phyloP scores from a whole-genome alignment of 768 basidiomycete genomes.

The Hygrophoropsis aurantiaca region DNA sequence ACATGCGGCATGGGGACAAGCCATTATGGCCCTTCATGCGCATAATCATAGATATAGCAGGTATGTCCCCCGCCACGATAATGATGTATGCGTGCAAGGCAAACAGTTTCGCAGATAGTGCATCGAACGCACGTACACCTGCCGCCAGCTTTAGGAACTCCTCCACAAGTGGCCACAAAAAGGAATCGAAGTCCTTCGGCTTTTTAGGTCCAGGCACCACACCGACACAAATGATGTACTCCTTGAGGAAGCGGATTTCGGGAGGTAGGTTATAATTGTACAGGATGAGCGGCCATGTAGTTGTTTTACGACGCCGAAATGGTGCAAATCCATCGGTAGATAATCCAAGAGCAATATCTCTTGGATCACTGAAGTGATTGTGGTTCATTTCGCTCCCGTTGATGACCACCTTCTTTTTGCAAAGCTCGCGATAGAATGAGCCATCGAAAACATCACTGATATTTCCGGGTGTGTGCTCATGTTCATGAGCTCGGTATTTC shows the following conservation, averaged over 20 bases:
- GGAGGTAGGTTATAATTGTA: constrained; percentile 44
- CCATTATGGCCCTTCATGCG: constrained; percentile 45
- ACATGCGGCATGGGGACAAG: constrained; percentile 35
- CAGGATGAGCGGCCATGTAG: constrained; percentile 43
- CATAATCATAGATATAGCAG: constrained; percentile 27
- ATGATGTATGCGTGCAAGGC: constrained; percentile 28
- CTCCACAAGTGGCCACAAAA: constrained; percentile 32
- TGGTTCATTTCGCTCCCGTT: constrained; percentile 20
- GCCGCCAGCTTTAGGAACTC: constrained; percentile 33
- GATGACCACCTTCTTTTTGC: constrained; percentile 21
- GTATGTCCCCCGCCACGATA: constrained; percentile 33
- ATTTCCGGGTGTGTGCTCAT: constrained; percentile 15
- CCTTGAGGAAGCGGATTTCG: constrained; percentile 36
- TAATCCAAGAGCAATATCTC: constrained; percentile 43
- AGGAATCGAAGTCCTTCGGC: constrained; percentile 39
- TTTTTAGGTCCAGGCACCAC: constrained; percentile 46
- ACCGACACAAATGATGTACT: constrained; percentile 34
- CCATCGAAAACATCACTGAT: constrained; percentile 38
- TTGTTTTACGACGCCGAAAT: constrained; percentile 30
- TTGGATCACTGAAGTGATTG: constrained; percentile 33
- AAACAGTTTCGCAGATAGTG: constrained; percentile 18
- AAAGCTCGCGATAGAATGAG: constrained; percentile 26
- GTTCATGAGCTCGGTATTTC: constrained; percentile 26
- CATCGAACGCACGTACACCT: constrained; percentile 36
- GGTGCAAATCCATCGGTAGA: constrained; percentile 46